Conservation (phyloP, 139 green algal genomes). For the Picochlorum sp. region DNA sequence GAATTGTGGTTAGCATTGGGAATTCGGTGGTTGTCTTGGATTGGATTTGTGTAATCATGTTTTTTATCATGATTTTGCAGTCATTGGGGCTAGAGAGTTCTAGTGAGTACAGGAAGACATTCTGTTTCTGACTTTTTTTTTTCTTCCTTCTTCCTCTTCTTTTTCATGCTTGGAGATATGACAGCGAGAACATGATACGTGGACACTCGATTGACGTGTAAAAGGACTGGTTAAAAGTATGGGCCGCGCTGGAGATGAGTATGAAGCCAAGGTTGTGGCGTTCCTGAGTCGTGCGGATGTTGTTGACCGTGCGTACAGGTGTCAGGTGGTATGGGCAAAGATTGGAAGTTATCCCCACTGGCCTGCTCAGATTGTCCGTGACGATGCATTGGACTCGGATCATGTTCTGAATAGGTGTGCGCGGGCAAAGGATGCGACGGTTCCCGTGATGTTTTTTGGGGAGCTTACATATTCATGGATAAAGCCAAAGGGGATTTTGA, state of each 20-base stretch:
- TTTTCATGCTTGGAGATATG: too few species aligned
- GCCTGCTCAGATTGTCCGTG: slow-evolving; percentile 39
- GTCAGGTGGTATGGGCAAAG: slow-evolving; percentile 40
- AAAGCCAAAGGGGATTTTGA: slow-evolving; percentile 24
- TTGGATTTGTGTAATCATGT: too few species aligned
- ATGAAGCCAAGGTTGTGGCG: not conserved
- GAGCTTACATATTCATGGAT: slow-evolving; percentile 65
- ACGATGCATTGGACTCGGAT: slow-evolving; percentile 1
- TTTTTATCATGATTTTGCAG: too few species aligned
- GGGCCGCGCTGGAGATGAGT: not conserved
- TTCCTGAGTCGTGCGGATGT: not conserved
- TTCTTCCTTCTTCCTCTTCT: too few species aligned
- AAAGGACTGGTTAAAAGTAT: too few species aligned
- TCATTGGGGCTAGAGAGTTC: too few species aligned
- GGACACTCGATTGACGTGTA: too few species aligned
- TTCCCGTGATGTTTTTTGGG: slow-evolving; percentile 71
- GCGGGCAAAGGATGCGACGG: not conserved
- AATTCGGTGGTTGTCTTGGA: too few species aligned
- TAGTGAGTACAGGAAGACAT: too few species aligned
- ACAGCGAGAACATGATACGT: too few species aligned
- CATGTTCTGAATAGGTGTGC: slow-evolving; percentile 2
- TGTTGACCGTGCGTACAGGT: slow-evolving; percentile 1
- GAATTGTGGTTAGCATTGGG: too few species aligned
- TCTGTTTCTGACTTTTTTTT: too few species aligned
- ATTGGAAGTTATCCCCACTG: slow-evolving; percentile 68